Evolutionary conservation across 305 asterid genomes (phyloP), one percentile per base, ranked within the genome.

Genomic region (Fraxinus xanthoxyloides): DNA sequence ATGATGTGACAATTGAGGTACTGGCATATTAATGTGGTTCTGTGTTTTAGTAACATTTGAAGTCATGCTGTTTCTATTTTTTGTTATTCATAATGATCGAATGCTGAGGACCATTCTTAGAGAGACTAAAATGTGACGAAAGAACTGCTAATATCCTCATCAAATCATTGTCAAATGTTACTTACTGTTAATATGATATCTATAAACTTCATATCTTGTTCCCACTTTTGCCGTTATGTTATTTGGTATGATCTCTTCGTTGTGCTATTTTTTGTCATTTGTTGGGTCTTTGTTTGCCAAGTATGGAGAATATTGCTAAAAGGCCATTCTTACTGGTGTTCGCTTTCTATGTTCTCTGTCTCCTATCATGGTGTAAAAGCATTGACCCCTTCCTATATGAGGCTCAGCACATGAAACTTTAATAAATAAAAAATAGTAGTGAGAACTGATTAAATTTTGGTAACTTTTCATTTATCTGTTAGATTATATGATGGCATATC

Each of bases 1-100:
- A 87, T 79, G 85, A 85, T 65, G 91, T 89, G 59, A 89, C 84
- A 56, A 86, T 89, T 38, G 90, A 89, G 91, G 90, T 87, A 86
- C 69, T 72, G n/a, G 63, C 24, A 61, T 70, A 70, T 72, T 72
- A 6, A 26, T 31, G 77, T 31, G 35, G 51, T 19, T 48, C 12
- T 36, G n/a, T 54, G 54, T 6, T 51, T 43, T 38, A 61, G 43
- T 32, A 75, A 21, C 76, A 32, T 72, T 30, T 31, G 12, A 72
- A 34, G 10, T 72, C 46, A 15, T 32, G 46, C 12, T 28, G 36
- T 31, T 72, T 72, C 76, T 72, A 72, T 26, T 65, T 65, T 26
- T 65, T 31, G 34, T 24, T 26, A 65, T 65, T 65, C 32, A 65
- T 65, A 26, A 65, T 24, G 15, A 65, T 65, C 35, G n/a, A 65